phyloP scores from a whole-genome alignment of 257 asterid genomes.

The Schizonepeta tenuifolia region DNA sequence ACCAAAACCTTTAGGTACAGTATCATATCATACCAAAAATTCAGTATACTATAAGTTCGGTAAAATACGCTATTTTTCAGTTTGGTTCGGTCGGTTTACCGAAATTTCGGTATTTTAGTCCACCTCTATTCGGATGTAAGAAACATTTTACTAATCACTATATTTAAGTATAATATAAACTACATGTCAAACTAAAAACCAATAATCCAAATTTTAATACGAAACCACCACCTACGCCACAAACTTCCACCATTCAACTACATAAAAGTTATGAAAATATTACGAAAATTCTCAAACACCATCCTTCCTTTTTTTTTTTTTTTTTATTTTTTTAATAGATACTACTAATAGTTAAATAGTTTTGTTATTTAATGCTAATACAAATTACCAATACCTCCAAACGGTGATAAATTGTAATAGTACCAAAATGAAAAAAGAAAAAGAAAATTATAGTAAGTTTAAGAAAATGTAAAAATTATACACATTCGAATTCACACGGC shows the following conservation, averaged over 20 bases:
- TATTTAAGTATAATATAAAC: too few species aligned
- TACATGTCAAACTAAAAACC: background rate
- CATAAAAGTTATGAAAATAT: background rate
- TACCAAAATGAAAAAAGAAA: background rate
- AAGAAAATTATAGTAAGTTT: slow-evolving; percentile 25
- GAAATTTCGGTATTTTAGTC: too few species aligned
- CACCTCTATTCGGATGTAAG: too few species aligned
- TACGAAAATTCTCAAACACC: background rate
- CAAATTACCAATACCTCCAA: slow-evolving; percentile 15
- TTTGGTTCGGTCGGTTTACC: too few species aligned
- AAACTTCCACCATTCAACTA: slow-evolving; percentile 9
- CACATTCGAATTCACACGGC: slow-evolving; percentile 43
- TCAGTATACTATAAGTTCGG: too few species aligned
- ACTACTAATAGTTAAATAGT: too few species aligned
- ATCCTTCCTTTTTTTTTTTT: background rate
- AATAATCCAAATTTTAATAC: background rate
- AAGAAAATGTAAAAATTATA: slow-evolving; percentile 37
- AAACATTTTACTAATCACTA: too few species aligned
- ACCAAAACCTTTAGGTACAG: too few species aligned
- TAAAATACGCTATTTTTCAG: too few species aligned
- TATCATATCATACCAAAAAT: too few species aligned
- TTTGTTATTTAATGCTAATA: slow-evolving; percentile 20
- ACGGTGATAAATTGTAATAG: slow-evolving; percentile 13
- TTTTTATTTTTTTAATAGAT: background rate
- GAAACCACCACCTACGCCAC: background rate